Evolutionary conservation across 2,329 filamentous ascomycete species (phyloP).

Genomic region (Periconia digitata): DNA sequence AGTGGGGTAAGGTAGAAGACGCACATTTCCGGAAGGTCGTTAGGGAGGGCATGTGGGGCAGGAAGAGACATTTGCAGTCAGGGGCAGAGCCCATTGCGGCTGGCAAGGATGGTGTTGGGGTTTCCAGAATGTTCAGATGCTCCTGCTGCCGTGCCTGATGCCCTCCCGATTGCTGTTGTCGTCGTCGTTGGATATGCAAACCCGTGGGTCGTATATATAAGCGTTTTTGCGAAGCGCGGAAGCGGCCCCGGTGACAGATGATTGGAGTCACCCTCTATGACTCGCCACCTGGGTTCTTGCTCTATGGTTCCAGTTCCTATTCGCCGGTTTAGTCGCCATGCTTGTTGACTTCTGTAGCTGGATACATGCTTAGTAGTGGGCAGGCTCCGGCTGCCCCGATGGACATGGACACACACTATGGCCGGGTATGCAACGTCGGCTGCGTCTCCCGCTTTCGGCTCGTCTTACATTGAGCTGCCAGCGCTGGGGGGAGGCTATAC

Average conservation of each 20-base stretch:
- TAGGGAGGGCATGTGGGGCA: not conserved
- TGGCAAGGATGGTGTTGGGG: not conserved
- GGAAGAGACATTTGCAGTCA: not conserved
- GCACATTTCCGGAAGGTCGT: conserved; percentile 1
- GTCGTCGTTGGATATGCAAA: too few relatives aligned
- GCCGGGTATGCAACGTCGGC: not conserved
- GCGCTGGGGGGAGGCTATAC: not conserved
- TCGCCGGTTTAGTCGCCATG: not conserved
- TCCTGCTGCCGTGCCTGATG: not conserved
- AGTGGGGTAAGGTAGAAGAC: not conserved
- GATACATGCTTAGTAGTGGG: not conserved
- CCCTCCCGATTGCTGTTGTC: not conserved
- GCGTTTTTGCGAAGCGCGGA: not conserved
- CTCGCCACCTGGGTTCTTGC: not conserved
- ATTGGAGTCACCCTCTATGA: not conserved
- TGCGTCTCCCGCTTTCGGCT: not conserved
- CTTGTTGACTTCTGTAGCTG: not conserved
- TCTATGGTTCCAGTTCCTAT: not conserved
- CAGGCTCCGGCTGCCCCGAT: too few relatives aligned
- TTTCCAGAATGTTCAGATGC: not conserved
- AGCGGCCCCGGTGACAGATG: not conserved
- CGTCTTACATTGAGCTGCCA: not conserved
- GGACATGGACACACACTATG: too few relatives aligned
- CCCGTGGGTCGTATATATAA: not conserved
- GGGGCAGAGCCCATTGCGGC: not conserved